Evolutionary conservation across 164 flowering plant genomes (phyloP).

Genomic region (Liriodendron chinense): DNA sequence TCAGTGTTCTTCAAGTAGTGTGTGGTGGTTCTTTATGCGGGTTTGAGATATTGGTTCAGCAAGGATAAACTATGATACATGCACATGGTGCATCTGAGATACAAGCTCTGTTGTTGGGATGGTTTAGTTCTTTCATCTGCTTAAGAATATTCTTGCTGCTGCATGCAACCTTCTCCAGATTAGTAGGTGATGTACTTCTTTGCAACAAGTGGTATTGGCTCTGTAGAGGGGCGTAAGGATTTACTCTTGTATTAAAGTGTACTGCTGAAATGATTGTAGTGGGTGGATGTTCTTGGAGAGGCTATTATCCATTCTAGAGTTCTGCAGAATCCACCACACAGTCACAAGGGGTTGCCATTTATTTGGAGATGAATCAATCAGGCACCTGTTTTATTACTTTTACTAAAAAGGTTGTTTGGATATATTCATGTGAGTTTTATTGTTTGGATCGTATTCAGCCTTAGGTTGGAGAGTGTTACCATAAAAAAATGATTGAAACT

Average conservation of each 20-base stretch:
- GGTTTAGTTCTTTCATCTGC: neutral
- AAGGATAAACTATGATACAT: too few species aligned
- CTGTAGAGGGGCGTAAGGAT: neutral
- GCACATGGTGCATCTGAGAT: neutral
- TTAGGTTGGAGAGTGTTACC: too few species aligned
- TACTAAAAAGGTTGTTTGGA: too few species aligned
- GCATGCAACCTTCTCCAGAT: neutral
- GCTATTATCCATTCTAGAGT: too few species aligned
- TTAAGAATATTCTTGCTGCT: neutral
- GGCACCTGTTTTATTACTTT: neutral
- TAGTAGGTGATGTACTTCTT: neutral
- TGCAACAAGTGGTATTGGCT: neutral
- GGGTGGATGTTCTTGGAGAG: neutral
- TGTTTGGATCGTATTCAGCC: too few species aligned
- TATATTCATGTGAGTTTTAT: too few species aligned
- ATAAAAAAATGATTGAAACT: too few species aligned
- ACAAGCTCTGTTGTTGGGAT: neutral
- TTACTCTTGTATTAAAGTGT: too few species aligned
- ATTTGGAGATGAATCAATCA: neutral
- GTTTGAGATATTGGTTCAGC: neutral
- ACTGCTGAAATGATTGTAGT: neutral
- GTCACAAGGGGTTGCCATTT: neutral
- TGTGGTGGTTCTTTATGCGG: neutral
- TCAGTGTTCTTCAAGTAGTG: neutral
- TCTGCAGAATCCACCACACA: too few species aligned